Percentiles rank a stretch among this genome's conserved stretches.
phyloP scores from a whole-genome alignment of 2,329 filamentous ascomycete genomes.

The Penicillium sp. region DNA sequence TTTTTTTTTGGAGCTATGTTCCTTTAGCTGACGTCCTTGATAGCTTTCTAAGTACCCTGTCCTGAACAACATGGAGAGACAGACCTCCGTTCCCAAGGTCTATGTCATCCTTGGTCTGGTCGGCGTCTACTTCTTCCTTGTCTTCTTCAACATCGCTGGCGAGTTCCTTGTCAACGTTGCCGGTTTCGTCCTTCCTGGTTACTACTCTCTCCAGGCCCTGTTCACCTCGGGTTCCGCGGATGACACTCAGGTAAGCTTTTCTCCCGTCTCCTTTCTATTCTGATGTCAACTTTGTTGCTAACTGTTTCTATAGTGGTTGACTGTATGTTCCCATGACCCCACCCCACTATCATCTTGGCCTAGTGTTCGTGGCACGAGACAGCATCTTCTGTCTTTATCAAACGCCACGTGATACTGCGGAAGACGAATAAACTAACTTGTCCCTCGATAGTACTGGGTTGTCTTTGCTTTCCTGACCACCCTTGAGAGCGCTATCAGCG shows the following conservation, averaged over 20 bases:
- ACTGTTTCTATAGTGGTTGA: slow-evolving; percentile 58
- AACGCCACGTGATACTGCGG: slow-evolving; percentile 25
- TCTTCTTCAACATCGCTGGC: slow-evolving; percentile 72
- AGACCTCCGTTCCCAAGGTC: slow-evolving; percentile 68
- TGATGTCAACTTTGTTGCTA: slow-evolving; percentile 6
- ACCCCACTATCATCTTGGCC: slow-evolving; percentile 5
- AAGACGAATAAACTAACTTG: slow-evolving; percentile 13
- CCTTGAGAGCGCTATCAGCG: slow-evolving; percentile 65
- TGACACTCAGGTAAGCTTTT: slow-evolving; percentile 60
- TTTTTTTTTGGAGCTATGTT: not conserved
- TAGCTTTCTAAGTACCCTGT: slow-evolving; percentile 67
- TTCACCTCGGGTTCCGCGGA: slow-evolving; percentile 62
- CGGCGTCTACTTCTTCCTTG: slow-evolving; percentile 67
- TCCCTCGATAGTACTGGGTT: slow-evolving; percentile 61
- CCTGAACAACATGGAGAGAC: slow-evolving; percentile 68
- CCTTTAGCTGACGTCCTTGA: slow-evolving; percentile 4
- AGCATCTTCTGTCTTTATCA: slow-evolving; percentile 13
- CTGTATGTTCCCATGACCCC: slow-evolving; percentile 41
- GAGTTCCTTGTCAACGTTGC: slow-evolving; percentile 68
- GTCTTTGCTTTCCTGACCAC: slow-evolving; percentile 66
- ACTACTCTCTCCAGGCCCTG: slow-evolving; percentile 65
- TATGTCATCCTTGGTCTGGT: slow-evolving; percentile 65
- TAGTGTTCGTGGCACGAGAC: slow-evolving; percentile 8
- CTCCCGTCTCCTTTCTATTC: not conserved
- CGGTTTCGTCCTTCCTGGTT: slow-evolving; percentile 64